phyloP scores from a whole-genome alignment of 768 basidiomycete genomes.

The Termitomyces sp. region DNA sequence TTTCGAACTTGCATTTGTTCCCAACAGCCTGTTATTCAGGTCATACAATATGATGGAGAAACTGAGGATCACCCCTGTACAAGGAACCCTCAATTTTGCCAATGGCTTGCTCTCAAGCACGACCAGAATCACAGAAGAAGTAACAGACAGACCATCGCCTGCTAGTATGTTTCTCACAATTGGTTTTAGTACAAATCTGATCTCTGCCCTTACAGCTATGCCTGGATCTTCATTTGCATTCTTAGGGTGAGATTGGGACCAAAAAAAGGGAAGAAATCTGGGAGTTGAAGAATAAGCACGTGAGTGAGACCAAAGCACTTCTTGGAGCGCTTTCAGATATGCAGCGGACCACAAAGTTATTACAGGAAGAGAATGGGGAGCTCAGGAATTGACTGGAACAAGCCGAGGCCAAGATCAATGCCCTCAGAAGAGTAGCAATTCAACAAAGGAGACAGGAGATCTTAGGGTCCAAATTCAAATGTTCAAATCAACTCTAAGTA shows the following conservation, averaged over 20 bases:
- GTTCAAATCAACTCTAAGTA: conserved; percentile 21
- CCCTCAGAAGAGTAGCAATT: conserved; percentile 33
- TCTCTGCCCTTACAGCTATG: not conserved
- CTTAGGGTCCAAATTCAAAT: conserved; percentile 26
- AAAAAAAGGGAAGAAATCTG: conserved; percentile 42
- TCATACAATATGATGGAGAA: not conserved
- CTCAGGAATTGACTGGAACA: conserved; percentile 39
- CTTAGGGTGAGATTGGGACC: conserved; percentile 28
- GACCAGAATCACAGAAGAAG: not conserved
- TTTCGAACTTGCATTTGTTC: not conserved
- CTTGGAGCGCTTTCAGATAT: conserved; percentile 73
- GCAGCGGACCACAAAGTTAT: conserved; percentile 61
- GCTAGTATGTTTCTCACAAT: not conserved
- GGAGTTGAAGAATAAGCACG: conserved; percentile 65
- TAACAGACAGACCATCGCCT: not conserved
- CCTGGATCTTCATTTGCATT: conserved; percentile 35
- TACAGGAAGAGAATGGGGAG: conserved; percentile 66
- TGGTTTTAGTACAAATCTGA: not conserved
- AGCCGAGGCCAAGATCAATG: conserved; percentile 33
- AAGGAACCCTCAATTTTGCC: not conserved
- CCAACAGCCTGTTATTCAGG: conserved; percentile 7
- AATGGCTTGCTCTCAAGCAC: conserved; percentile 10
- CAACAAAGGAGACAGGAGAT: conserved; percentile 34
- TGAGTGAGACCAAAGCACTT: conserved; percentile 67
- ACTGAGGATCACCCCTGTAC: not conserved